Evolutionary conservation across 352 stramenopile species (phyloP), one percentile per base, ranked within the genome.

Genomic region (Globisporangium paroecandrum): DNA sequence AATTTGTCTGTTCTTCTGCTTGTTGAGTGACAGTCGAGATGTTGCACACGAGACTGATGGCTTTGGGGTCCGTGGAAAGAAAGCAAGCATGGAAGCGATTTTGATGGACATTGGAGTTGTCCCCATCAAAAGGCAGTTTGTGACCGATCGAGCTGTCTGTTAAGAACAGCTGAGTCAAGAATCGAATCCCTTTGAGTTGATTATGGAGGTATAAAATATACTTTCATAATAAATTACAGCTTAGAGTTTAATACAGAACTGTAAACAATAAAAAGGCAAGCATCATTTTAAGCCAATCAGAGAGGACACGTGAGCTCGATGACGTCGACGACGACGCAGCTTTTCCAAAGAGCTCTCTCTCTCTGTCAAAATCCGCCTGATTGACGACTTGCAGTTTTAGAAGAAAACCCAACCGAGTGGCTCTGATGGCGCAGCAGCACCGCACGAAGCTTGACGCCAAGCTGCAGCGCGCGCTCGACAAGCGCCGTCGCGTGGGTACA

Each of bases 401-500:
- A 47, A 47, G 15, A n/a, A 46, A 47, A 47, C 20, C 22, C 12
- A 13, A 24, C 54, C 9, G 32, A 62, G 22, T 47, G 32, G n/a
- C 9, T 18, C 13, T 29, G 56, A 24, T 29, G 56, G 29, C 7
- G 56, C 7, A 53, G 15, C 24, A 47, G 18, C 18, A 8, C 22
- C 49, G 20, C 51, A 61, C 69, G 1, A n/a, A 58, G 53, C 66
- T 76, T 51, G 68, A 73, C 36, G 58, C 66, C 10, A 70, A 70
- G 67, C 70, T 76, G 18, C 58, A 49, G 36, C 66, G 58, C 32
- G 55, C 66, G 67, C 70, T 76, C 34, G 70, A 66, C 24, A 58
- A 32, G 55, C 69, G 69, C 0, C 69, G 56, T 22, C 51, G 55
- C 2, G 75, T 91, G 32, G 86, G 86, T 38, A 92, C 81, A 34